phyloP scores from a whole-genome alignment of 768 basidiomycete genomes.

The Termitomyces sp. region DNA sequence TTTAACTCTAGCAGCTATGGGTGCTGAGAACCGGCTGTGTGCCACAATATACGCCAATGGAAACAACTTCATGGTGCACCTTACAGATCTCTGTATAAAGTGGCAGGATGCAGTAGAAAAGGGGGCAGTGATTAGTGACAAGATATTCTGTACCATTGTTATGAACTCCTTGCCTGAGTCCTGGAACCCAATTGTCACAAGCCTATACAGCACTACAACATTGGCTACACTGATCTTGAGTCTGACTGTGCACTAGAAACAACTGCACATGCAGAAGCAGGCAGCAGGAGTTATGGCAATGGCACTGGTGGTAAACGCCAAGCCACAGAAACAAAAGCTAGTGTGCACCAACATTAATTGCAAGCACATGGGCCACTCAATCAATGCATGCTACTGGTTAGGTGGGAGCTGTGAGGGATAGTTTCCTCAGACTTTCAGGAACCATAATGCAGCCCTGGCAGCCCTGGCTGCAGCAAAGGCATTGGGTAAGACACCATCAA shows the following conservation, averaged over 20 bases:
- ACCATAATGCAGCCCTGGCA: neutral
- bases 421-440: neutral
- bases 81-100: neutral
- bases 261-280: too few species aligned
- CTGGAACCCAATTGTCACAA: too few species aligned
- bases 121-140: too few species aligned
- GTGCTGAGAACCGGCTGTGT: neutral
- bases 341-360: neutral
- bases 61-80: neutral
- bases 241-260: too few species aligned
- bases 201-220: too few species aligned
- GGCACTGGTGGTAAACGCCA: neutral
- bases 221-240: too few species aligned
- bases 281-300: neutral
- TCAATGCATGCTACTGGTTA: neutral
- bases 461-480: neutral
- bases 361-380: neutral
- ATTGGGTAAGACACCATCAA: too few species aligned
- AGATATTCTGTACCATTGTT: too few species aligned
- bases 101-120: too few species aligned
- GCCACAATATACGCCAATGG: neutral
- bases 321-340: neutral
- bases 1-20: neutral
- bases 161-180: too few species aligned
- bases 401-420: neutral